Evolutionary conservation across 2,329 filamentous ascomycete species (phyloP), one percentile per base, ranked within the genome.

Genomic region (Penicillium sp.): DNA sequence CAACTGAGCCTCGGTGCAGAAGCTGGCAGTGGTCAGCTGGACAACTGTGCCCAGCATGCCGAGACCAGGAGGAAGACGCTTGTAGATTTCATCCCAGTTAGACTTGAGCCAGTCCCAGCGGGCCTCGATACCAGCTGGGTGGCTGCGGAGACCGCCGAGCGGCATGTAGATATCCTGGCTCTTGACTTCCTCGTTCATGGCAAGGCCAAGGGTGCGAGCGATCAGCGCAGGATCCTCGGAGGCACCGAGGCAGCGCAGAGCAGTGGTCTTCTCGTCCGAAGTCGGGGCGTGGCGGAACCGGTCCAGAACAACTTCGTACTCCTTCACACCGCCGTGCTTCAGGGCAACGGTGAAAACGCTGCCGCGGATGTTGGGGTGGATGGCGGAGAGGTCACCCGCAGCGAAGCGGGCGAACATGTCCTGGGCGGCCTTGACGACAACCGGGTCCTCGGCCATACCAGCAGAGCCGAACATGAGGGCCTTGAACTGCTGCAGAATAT

Each of bases 401-500:
- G 87, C 84, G 72, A 91, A 96, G 72, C 90, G 91, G 68, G 82
- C 81, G 71, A 97, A 96, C 89, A 97, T 95, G 27, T 92, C 89
- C 75, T 91, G 88, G 7, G 91, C 88, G 7, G 91, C 90, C 46
- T 85, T 81, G 68, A 93, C 84, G 57, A 96, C 84, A 62, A 82
- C 79, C 66, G 91, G 79, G 66, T 97, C 93, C 32, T 91, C 91
- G 42, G 86, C 83, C 62, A 90, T 79, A 54, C 92, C 93, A 47
- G 93, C 91, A 62, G 82, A 84, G 57, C 89, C 89, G 70, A 97
- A 97, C 71, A 97, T 83, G 70, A 97, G 83, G 13, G 86, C 86
- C 80, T 97, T 97, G 82, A 96, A 95, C 71, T 97, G 92, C 73
- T 96, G 91, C 71, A 92, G 82, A 62, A 97, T 87, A 70, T 97